Evolutionary conservation across 805 yeast species (phyloP), one percentile per base, ranked within the genome.

Genomic region (Candida parachauliodes): DNA sequence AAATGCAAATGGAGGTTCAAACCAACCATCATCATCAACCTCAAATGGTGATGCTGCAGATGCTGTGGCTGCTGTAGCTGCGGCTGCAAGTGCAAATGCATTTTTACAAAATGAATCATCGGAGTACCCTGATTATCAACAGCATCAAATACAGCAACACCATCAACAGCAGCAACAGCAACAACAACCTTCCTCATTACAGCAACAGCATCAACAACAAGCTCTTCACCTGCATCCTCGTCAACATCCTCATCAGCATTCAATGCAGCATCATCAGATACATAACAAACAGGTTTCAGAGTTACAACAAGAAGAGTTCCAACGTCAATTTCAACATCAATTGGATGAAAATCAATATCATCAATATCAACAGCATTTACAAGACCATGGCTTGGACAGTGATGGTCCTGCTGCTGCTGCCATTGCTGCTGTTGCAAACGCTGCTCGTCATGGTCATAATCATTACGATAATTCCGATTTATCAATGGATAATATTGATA

Each of bases 401-500:
- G 54, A 49, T 46, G 19, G 54, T 49, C n/a, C 42, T 20, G 27
- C 39, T 18, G 39, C 42, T 28, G 55, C 48, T 33, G 59, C 57
- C 12, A 53, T 50, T 17, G 82, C 67, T 5, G 72, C 69, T 1
- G 70, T 68, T 15, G 70, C 69, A 2, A 62, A 61, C 37, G 72
- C 71, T 9, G 68, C 70, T 3, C 52, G 54, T 35, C 54, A 49
- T n/a, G 48, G 49, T 27, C 48, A 48, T 27, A 48, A 44, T 27
- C 54, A 50, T 35, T 44, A 46, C 31, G 57, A 53, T 29, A 51
- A 48, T 26, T 52, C 52, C 24, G 68, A 62, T 29, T 54, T 68
- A 40, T 57, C 68, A 12, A 68, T 68, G 59, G 72, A 66, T 36
- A 67, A 67, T 47, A 67, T 68, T 39, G 74, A 68, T 45, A 61